These are phyloP conservation scores for Paecilomyces formosus DNA, from an alignment of 2,329 filamentous ascomycete genomes.

Conservation along the genomic window DNA sequence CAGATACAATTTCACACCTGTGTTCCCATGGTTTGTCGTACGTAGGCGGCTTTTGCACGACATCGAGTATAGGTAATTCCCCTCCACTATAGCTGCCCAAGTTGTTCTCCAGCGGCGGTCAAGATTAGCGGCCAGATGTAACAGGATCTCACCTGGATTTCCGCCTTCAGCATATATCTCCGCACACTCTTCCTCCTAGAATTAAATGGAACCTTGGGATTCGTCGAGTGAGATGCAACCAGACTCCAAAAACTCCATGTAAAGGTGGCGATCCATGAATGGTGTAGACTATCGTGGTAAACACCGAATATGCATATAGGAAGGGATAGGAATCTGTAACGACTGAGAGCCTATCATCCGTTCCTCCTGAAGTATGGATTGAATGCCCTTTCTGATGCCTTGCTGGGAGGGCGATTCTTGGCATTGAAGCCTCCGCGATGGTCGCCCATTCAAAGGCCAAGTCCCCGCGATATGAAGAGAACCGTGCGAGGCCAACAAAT, in stretches of 20 bases:
- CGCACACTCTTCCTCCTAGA: too few species aligned
- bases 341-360: background rate
- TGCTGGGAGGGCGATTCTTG: background rate
- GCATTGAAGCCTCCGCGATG: too few species aligned
- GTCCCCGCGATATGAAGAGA: background rate
- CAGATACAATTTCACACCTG: too few species aligned
- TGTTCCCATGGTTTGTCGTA: too few species aligned
- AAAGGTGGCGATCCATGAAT: background rate
- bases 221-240: background rate
- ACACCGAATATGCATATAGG: background rate
- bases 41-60: too few species aligned
- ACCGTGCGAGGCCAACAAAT: background rate
- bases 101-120: too few species aligned
- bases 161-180: too few species aligned
- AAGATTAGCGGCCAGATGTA: background rate
- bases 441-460: background rate
- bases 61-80: too few species aligned
- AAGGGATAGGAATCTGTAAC: background rate
- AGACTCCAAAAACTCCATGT: too few species aligned
- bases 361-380: background rate
- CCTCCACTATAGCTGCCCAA: too few species aligned
- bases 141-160: background rate
- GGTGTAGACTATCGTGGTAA: background rate
- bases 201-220: background rate
- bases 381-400: background rate